These are phyloP conservation scores for Nicotiana otophora DNA, from an alignment of 257 asterid genomes.

Conservation along the genomic window DNA sequence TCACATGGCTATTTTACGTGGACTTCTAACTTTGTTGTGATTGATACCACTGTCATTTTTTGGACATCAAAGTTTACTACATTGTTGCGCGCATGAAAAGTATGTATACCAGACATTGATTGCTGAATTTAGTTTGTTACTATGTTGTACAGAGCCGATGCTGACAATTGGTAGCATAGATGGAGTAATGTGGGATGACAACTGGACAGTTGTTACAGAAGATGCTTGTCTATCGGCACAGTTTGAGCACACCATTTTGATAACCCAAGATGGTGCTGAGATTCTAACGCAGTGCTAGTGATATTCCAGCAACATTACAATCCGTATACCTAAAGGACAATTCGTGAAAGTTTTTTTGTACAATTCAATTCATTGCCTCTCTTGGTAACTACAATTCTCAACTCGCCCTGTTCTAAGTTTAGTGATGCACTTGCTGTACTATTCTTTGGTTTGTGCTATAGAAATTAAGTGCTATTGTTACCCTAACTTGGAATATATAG, in stretches of 20 bases:
- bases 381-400: neutral
- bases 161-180: constrained; percentile 80
- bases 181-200: constrained; percentile 76
- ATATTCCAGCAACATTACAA: neutral
- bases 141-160: constrained; percentile 73
- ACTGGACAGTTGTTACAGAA: constrained; percentile 90
- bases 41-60: neutral
- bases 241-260: constrained; percentile 87
- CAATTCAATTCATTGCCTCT: neutral
- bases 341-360: neutral
- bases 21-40: neutral
- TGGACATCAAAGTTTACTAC: neutral
- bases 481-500: neutral
- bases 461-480: neutral
- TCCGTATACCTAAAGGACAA: neutral
- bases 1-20: neutral
- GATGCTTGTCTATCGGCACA: constrained; percentile 98
- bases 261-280: constrained; percentile 77
- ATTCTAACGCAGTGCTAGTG: constrained; percentile 63
- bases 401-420: neutral
- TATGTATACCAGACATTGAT: neutral
- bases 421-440: neutral
- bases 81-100: neutral
- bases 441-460: neutral
- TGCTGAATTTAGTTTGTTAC: neutral